Percentiles rank a stretch among this genome's conserved stretches.
Conservation (phyloP, 805 yeast species). For the Starmera caribaea region DNA sequence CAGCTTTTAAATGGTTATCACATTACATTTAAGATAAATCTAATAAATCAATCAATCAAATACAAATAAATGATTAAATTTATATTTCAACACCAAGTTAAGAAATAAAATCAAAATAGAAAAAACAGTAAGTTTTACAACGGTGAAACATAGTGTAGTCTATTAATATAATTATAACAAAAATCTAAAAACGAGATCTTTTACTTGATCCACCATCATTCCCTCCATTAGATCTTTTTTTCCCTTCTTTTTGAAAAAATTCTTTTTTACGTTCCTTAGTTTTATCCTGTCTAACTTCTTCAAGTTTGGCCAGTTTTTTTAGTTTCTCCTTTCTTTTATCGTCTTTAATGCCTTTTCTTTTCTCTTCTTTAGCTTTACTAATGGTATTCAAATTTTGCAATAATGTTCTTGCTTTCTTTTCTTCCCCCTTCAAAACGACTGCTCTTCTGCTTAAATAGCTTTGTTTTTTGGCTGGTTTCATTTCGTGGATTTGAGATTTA, state of each 20-base stretch:
- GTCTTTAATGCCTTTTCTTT: slow-evolving; percentile 61
- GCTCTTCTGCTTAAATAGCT: slow-evolving; percentile 88
- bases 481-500: slow-evolving; percentile 79
- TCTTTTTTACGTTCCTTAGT: slow-evolving; percentile 84
- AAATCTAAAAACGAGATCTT: slow-evolving; percentile 1
- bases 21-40: slow-evolving; percentile 61
- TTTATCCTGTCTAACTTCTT: slow-evolving; percentile 60
- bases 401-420: slow-evolving; percentile 84
- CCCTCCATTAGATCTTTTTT: slow-evolving; percentile 39
- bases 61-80: no score
- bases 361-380: slow-evolving; percentile 75
- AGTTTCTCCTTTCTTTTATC: slow-evolving; percentile 68
- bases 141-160: no score
- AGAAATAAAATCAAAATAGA: no score
- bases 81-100: no score
- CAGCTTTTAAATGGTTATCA: slow-evolving; percentile 96
- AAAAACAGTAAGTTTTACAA: no score
- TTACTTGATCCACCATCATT: slow-evolving; percentile 20
- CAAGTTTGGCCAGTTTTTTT: slow-evolving; percentile 67
- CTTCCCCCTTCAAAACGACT: slow-evolving; percentile 85
- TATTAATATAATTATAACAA: no score
- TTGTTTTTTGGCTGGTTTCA: slow-evolving; percentile 79
- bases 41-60: no score
- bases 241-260: slow-evolving; percentile 63
- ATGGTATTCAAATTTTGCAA: slow-evolving; percentile 82